Conservation (phyloP, 2,329 filamentous ascomycete species). For the Talaromyces sp. region DNA sequence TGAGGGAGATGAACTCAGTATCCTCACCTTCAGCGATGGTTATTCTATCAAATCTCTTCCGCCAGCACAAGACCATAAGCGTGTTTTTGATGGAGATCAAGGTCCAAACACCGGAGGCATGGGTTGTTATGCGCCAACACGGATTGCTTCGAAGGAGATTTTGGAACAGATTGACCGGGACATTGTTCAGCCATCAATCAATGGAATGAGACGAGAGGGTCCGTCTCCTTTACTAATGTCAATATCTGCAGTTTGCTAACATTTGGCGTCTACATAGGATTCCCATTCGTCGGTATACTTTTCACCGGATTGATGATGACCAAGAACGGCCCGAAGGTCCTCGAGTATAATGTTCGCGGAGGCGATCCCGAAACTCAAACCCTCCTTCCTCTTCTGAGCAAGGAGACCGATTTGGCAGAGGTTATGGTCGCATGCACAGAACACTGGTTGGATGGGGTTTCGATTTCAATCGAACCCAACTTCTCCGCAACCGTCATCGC, state of each 20-base stretch:
- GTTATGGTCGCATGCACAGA: slow-evolving; percentile 81
- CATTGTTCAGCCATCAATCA: slow-evolving; percentile 82
- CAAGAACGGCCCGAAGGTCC: slow-evolving; percentile 68
- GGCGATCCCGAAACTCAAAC: slow-evolving; percentile 91
- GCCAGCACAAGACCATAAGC: slow-evolving; percentile 94
- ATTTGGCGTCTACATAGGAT: slow-evolving; percentile 23
- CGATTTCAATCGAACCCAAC: slow-evolving; percentile 61
- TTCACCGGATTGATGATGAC: slow-evolving; percentile 83
- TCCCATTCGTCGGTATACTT: slow-evolving; percentile 42
- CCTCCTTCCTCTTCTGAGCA: slow-evolving; percentile 68
- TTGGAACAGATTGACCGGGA: slow-evolving; percentile 71
- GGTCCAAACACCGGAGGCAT: slow-evolving; percentile 96
- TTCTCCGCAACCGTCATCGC: slow-evolving; percentile 92
- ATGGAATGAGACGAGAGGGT: slow-evolving; percentile 79
- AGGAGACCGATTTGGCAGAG: slow-evolving; percentile 77
- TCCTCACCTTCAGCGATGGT: slow-evolving; percentile 88
- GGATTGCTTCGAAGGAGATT: slow-evolving; percentile 68
- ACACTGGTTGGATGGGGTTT: slow-evolving; percentile 65
- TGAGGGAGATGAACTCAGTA: slow-evolving; percentile 83
- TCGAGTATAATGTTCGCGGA: slow-evolving; percentile 92
- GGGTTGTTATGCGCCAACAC: slow-evolving; percentile 94
- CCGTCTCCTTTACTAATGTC: neutral
- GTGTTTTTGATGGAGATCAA: slow-evolving; percentile 81
- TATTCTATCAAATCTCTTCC: slow-evolving; percentile 77
- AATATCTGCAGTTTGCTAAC: neutral